phyloP scores from a whole-genome alignment of 768 basidiomycete genomes.

The Hypholoma fasciculare region DNA sequence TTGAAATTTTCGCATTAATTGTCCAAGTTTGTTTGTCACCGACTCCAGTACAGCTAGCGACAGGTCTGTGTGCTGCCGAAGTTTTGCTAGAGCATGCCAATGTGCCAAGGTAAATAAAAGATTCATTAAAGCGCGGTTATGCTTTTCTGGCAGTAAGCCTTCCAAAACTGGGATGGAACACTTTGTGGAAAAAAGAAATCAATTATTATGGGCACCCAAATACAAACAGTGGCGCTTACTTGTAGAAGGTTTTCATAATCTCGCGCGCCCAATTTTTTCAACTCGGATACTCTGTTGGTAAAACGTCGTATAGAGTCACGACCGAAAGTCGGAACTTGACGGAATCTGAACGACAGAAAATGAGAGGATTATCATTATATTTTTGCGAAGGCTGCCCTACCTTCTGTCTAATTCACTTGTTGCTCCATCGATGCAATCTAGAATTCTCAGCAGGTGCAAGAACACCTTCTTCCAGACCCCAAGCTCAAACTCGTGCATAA shows the following conservation, averaged over 20 bases:
- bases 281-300: constrained; percentile 21
- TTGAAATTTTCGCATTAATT: no score
- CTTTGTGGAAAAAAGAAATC: constrained; percentile 10
- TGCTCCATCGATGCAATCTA: constrained; percentile 15
- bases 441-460: constrained; percentile 32
- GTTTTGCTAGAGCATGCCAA: constrained; percentile 15
- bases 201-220: not conserved
- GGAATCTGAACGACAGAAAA: constrained; percentile 7
- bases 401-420: no score
- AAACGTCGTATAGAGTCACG: constrained; percentile 25
- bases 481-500: constrained; percentile 41
- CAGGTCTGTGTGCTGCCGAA: not conserved
- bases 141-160: constrained; percentile 21
- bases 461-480: constrained; percentile 38
- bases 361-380: not conserved
- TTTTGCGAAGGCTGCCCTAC: no score
- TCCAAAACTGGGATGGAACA: constrained; percentile 35
- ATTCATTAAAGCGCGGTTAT: not conserved
- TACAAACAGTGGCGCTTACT: constrained; percentile 10
- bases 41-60: no score
- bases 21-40: no score
- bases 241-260: constrained; percentile 36
- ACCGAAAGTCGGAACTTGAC: constrained; percentile 15
- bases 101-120: not conserved
- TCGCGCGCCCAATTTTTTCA: constrained; percentile 26